phyloP scores from a whole-genome alignment of 2,329 filamentous ascomycete genomes.

The Fonsecaea multimorphosa region DNA sequence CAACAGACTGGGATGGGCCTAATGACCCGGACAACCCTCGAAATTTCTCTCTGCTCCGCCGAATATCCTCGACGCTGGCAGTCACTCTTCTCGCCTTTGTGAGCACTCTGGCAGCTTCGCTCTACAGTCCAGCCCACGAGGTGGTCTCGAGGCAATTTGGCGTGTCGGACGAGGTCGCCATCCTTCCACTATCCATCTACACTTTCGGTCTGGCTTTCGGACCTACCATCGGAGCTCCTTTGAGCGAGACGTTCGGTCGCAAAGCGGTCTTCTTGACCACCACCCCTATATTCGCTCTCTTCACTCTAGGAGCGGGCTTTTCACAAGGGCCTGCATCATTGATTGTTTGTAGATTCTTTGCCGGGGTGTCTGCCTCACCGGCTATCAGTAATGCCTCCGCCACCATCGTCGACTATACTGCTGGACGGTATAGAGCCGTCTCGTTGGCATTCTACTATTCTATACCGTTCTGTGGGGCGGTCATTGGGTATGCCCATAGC shows the following conservation, averaged over 20 bases:
- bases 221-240: slow-evolving; percentile 45
- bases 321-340: slow-evolving; percentile 34
- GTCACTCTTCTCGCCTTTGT: slow-evolving; percentile 36
- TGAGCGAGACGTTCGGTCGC: slow-evolving; percentile 48
- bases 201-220: slow-evolving; percentile 48
- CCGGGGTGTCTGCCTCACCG: slow-evolving; percentile 40
- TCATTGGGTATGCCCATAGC: slow-evolving; percentile 30
- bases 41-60: slow-evolving; percentile 35
- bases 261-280: slow-evolving; percentile 46
- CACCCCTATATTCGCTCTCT: slow-evolving; percentile 46
- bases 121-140: slow-evolving; percentile 49
- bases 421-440: slow-evolving; percentile 32
- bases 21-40: slow-evolving; percentile 37
- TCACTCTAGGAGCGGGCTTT: slow-evolving; percentile 40
- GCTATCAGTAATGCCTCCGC: slow-evolving; percentile 40
- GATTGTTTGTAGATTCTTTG: slow-evolving; percentile 40
- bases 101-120: slow-evolving; percentile 39
- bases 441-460: slow-evolving; percentile 38
- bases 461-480: slow-evolving; percentile 37
- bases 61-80: slow-evolving; percentile 31
- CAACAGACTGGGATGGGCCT: slow-evolving; percentile 34
- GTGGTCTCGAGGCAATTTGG: slow-evolving; percentile 59
- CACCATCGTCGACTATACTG: slow-evolving; percentile 40
- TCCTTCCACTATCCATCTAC: slow-evolving; percentile 47
- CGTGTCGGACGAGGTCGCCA: slow-evolving; percentile 40